These are phyloP conservation scores for Monsonia emarginata DNA, from an alignment of 441 rosid genomes.

Conservation along the genomic window DNA sequence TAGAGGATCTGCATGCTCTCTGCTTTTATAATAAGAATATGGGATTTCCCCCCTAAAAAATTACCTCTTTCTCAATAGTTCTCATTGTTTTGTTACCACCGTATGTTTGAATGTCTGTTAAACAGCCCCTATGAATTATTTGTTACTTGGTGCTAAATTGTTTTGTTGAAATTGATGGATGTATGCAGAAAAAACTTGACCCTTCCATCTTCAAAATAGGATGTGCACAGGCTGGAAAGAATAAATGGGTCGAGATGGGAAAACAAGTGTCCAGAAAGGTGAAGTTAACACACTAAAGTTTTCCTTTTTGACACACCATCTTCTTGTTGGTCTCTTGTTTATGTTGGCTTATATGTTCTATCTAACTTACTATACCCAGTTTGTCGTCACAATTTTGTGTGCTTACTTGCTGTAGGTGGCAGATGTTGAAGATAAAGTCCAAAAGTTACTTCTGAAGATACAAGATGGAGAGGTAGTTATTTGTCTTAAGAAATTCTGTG, in stretches of 20 bases:
- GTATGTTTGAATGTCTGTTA: background rate
- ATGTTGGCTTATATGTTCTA: background rate
- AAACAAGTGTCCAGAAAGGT: conserved; percentile 80
- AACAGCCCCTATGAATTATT: background rate
- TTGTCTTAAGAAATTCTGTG: background rate
- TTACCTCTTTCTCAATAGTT: background rate
- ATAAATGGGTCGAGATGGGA: conserved; percentile 86
- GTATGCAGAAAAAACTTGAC: conserved; percentile 57
- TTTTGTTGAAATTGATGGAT: conserved; percentile 14
- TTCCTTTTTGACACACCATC: background rate
- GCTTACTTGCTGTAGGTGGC: conserved; percentile 43
- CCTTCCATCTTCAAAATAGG: conserved; percentile 63
- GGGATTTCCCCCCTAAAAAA: background rate
- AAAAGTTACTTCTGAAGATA: conserved; percentile 42
- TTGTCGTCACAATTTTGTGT: background rate
- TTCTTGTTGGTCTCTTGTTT: background rate
- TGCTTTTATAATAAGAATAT: background rate
- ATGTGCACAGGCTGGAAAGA: conserved; percentile 60
- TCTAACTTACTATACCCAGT: background rate
- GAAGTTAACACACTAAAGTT: background rate
- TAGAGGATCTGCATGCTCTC: background rate
- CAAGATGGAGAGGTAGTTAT: conserved; percentile 48
- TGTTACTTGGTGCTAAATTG: background rate
- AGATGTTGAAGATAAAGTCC: conserved; percentile 69
- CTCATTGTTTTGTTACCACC: background rate